Evolutionary conservation across 768 basidiomycete species (phyloP), one percentile per base, ranked within the genome.

Genomic region (Boletus pseudo-olivaceus): DNA sequence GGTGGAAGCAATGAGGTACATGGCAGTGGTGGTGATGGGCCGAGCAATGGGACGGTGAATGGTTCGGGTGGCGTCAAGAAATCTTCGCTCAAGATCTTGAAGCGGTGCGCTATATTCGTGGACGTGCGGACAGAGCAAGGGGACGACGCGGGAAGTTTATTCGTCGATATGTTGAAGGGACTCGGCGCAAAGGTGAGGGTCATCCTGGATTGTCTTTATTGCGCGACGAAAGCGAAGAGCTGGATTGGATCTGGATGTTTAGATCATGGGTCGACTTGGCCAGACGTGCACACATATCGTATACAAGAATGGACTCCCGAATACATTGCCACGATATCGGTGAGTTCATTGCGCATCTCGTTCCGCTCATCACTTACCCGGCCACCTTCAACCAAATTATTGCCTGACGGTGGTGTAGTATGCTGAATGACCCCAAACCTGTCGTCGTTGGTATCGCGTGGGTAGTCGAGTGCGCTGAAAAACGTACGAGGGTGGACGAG

Each of bases 391-490:
- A 43, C 39, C 33, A 9, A 53, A 15, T 32, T 38, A 1, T 41
- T 48, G 7, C 15, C 23, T 20, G 38, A 26, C 4, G 38, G 29
- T 30, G 35, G 14, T 41, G 10, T 33, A 89, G 88, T 49, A 65
- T 83, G 45, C 72, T 90, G 23, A 74, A 82, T 42, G 85, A 90
- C 38, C 88, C 68, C 63, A 79, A 85, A 63, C 93, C 93, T 0
- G 59, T 73, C 26, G 84, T 92, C 15, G 87, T 96, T 15, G 88
- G 90, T 8, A 90, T 93, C 60, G 87, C 83, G 17, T 94, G 93
- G 93, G 88, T 95, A 5, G 88, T 93, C 2, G 85, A 90, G 63
- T 95, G 91, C 59, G 87, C 80, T 2, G 91, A 93, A 62, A 81
- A 84, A 57, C 76, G 79, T 42, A 68, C 68, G 37, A 79, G 71